phyloP scores from a whole-genome alignment of 495 filamentous ascomycete genomes.

The Cenococcum geophilum region DNA sequence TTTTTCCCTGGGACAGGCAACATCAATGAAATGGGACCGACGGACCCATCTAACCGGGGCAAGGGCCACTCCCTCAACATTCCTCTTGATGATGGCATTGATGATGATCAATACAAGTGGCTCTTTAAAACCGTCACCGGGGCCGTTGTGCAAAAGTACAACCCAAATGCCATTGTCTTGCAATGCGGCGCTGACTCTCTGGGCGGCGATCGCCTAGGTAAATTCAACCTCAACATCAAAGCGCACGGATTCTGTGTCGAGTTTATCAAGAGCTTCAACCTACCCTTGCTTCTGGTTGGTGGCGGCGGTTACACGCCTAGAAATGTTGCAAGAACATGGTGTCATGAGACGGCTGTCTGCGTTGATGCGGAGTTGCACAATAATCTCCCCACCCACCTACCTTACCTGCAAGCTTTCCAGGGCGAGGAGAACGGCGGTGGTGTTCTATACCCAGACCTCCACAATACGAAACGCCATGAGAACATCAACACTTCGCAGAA shows the following conservation, averaged over 20 bases:
- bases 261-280: conserved; percentile 68
- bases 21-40: conserved; percentile 53
- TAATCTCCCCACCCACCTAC: conserved; percentile 35
- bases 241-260: conserved; percentile 89
- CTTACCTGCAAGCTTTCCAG: conserved; percentile 38
- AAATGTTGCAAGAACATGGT: conserved; percentile 94
- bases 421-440: conserved; percentile 47
- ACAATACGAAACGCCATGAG: conserved; percentile 50
- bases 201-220: conserved; percentile 84
- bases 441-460: conserved; percentile 65
- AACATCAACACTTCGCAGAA: conserved; percentile 77
- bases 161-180: conserved; percentile 80
- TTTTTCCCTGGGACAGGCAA: conserved; percentile 67
- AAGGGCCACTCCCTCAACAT: conserved; percentile 63
- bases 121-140: conserved; percentile 80
- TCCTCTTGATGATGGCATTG: conserved; percentile 71
- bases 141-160: conserved; percentile 66
- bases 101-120: conserved; percentile 80
- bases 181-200: conserved; percentile 96
- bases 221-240: conserved; percentile 92
- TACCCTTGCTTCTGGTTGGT: conserved; percentile 84
- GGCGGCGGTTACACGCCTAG: conserved; percentile 97
- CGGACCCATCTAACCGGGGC: conserved; percentile 54
- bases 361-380: conserved; percentile 51
- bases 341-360: conserved; percentile 88